Conservation (phyloP, 768 basidiomycete genomes). For the Lactarius psammicola region DNA sequence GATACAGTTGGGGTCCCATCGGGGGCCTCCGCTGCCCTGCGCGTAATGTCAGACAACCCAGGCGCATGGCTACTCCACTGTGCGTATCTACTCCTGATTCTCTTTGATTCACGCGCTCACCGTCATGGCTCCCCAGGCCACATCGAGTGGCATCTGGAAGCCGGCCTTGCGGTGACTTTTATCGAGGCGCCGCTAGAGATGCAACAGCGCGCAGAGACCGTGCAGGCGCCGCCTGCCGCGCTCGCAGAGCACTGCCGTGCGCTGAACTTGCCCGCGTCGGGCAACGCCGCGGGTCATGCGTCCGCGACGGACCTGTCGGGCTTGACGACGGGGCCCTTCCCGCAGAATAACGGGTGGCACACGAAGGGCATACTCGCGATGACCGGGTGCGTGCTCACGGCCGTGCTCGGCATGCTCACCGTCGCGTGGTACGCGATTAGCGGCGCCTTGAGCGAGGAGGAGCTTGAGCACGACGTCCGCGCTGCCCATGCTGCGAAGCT, state of each 20-base stretch:
- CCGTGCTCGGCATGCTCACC: constrained; percentile 74
- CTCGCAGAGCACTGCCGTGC: constrained; percentile 72
- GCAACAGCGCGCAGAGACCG: constrained; percentile 49
- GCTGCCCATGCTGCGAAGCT: constrained; percentile 57
- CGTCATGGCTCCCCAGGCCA: constrained; percentile 49
- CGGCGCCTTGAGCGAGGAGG: constrained; percentile 70
- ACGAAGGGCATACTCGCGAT: constrained; percentile 73
- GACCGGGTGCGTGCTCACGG: constrained; percentile 75
- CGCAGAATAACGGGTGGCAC: constrained; percentile 69
- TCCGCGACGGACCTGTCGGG: constrained; percentile 69
- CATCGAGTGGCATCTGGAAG: constrained; percentile 84
- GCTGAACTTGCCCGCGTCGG: constrained; percentile 56
- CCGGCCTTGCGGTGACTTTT: constrained; percentile 82
- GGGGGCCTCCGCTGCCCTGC: constrained; percentile 64
- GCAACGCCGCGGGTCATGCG: constrained; percentile 85
- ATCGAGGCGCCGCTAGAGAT: constrained; percentile 75
- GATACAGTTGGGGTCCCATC: constrained; percentile 83
- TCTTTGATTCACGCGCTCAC: constrained; percentile 1
- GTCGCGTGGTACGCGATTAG: constrained; percentile 88
- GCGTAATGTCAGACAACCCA: constrained; percentile 87
- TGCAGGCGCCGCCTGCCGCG: constrained; percentile 47
- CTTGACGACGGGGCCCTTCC: constrained; percentile 65
- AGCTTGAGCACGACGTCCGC: constrained; percentile 71
- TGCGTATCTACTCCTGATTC: constrained; percentile 37
- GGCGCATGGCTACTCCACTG: constrained; percentile 88